Base-by-base conservation (phyloP, 495 filamentous ascomycete species). In the Xylaria telfairii region DNA sequence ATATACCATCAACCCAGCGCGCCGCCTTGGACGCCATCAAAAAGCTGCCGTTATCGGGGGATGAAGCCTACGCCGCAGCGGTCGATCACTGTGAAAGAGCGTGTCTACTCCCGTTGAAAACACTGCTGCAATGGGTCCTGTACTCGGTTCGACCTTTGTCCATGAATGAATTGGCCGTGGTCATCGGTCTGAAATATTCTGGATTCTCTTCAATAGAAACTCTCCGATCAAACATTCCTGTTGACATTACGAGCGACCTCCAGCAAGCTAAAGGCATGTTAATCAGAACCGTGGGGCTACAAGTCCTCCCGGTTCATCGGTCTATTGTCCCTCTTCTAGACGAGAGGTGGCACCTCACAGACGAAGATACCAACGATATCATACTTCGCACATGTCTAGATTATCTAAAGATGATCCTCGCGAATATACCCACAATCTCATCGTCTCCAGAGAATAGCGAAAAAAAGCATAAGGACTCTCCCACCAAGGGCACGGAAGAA, bases 81-180 rank as follows among this genome's bases (percentile, higher is more conserved):
- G 12, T 56, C 26, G 53, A 56, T 56, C 53, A 56, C 28, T 56
- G 53, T 56, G 53, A 28, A 32, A 56, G 53, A 8, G 10, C 8
- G 53, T 56, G 53, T 32, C 53, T 26, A n/a, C 26, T 56, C 8
- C 53, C 53, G 12, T 32, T 56, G 53, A 32, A 56, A 32, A 8
- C 53, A 56, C 21, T 56, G 24, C 53, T 56, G 53, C 53, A 32
- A 56, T 56, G 53, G 53, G 53, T 56, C 53, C 53, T 56, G 53
- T 26, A 56, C 53, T 56, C 53, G 26, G 53, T 56, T 32, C 53
- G 53, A 56, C 53, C 53, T 4, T 56, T 56, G 32, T 56, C 28
- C 26, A 56, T 56, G 28, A 32, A 56, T 30, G 53, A 56, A 32
- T 56, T 56, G 53, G 53, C 53, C 26, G 53, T 56, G 5, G 28